These are phyloP conservation scores for Puccinia triticina DNA, from an alignment of 1,284 basidiomycete genomes.

Conservation along the genomic window DNA sequence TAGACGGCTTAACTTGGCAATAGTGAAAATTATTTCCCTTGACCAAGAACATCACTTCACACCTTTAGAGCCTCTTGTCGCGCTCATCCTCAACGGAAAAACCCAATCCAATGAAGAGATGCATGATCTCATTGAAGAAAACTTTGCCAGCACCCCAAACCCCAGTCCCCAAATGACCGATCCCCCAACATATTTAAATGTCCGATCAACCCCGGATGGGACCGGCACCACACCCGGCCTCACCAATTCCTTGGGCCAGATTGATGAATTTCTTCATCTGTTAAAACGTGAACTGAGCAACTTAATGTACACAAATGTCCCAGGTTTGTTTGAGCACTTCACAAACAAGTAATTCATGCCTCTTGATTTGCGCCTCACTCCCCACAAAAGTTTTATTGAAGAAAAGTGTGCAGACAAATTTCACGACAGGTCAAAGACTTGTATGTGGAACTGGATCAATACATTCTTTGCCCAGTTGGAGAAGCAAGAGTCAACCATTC, in stretches of 20 bases:
- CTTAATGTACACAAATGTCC: neutral
- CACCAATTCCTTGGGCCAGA: neutral
- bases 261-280: neutral
- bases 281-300: neutral
- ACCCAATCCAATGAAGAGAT: neutral
- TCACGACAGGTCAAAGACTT: no score
- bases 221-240: neutral
- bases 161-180: no score
- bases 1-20: no score
- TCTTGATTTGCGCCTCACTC: neutral
- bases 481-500: no score
- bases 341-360: neutral
- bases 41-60: neutral
- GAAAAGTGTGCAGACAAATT: no score
- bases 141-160: neutral
- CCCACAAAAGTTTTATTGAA: neutral
- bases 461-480: no score
- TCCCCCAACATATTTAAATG: no score
- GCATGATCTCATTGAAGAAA: neutral
- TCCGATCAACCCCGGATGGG: neutral
- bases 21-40: neutral
- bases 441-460: no score
- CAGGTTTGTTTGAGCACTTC: neutral
- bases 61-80: neutral
- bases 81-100: neutral